Evolutionary conservation across 2,329 filamentous ascomycete species (phyloP), one percentile per base, ranked within the genome.

Genomic region (Penicillium sp.): DNA sequence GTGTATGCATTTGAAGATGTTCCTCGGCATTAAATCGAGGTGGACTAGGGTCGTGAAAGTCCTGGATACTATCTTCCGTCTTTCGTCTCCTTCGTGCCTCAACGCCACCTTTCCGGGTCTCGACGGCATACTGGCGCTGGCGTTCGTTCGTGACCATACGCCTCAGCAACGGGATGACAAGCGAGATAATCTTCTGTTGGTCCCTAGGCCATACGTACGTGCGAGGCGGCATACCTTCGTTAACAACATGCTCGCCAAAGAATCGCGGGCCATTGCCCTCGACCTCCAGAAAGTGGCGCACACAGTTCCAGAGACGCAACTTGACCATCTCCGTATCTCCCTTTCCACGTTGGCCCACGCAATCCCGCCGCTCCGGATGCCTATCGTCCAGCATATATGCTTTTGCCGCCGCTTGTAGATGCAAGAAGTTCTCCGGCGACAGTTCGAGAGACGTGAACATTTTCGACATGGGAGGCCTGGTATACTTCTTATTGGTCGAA

Each of bases 111-210:
- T 84, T 86, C 46, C 85, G 78, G 1, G 82, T 84, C 70, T 85
- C 83, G 31, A 85, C 82, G 1, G 85, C 85, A 71, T 87, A 87
- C 68, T 84, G 78, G 44, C 85, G 77, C 68, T 87, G 85, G 26
- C 85, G 78, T 70, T 87, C 85, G 62, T 87, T 87, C 17, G 84
- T 86, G 13, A 87, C 84, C 84, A 87, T 86, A 26, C 85, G 78
- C 60, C 85, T 74, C 62, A 87, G 75, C 50, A 87, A 71, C 13
- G 84, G 85, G 64, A 84, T 86, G n/a, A 86, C 81, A 23, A 85
- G 73, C n/a, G 81, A 78, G 46, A 87, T 83, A 54, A 87, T 84
- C 63, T 82, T 82, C 60, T 84, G 83, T 54, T 80, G 80, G 65
- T 87, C 84, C 51, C 78, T 75, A 3, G 85, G 85, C 85, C 85